These are phyloP conservation scores for Clarkia xantiana DNA, from an alignment of 345 rosid species.

Conservation along the genomic window DNA sequence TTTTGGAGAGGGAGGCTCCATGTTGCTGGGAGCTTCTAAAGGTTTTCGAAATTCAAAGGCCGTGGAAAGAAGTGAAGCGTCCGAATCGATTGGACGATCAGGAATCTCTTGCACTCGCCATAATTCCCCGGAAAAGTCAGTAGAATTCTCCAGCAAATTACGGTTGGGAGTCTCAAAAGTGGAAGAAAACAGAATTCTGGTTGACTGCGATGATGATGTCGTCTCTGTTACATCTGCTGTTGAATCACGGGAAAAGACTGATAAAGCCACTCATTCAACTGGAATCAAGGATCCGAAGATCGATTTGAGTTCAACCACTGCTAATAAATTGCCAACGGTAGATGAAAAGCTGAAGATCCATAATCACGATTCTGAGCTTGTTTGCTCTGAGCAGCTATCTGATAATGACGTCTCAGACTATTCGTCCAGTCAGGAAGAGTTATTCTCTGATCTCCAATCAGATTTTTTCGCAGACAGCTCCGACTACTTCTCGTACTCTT, in stretches of 20 bases:
- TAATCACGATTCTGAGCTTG: conserved; percentile 39
- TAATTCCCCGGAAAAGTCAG: conserved; percentile 14
- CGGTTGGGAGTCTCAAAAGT: conserved; percentile 12
- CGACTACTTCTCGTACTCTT: conserved; percentile 43
- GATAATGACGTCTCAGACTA: conserved; percentile 35
- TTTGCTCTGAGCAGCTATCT: conserved; percentile 52
- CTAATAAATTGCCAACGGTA: conserved; percentile 19
- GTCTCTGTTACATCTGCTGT: conserved; percentile 30
- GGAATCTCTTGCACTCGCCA: conserved; percentile 28
- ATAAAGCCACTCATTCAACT: not conserved
- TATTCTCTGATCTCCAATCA: conserved; percentile 38
- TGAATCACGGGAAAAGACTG: conserved; percentile 24
- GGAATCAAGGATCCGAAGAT: conserved; percentile 16
- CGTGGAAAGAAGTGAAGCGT: conserved; percentile 10
- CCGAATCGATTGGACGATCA: conserved; percentile 22
- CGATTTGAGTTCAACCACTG: conserved; percentile 16
- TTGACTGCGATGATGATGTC: conserved; percentile 28
- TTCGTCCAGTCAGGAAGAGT: conserved; percentile 32
- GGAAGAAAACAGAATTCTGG: conserved; percentile 1
- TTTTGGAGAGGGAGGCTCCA: conserved; percentile 4
- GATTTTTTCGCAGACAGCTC: conserved; percentile 36
- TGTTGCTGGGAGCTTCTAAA: not conserved
- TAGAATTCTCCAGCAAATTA: conserved; percentile 9
- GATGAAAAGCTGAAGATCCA: conserved; percentile 26
- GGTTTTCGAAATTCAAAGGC: not conserved